Evolutionary conservation across 441 rosid genomes (phyloP).

Genomic region (Mallotus repandus): DNA sequence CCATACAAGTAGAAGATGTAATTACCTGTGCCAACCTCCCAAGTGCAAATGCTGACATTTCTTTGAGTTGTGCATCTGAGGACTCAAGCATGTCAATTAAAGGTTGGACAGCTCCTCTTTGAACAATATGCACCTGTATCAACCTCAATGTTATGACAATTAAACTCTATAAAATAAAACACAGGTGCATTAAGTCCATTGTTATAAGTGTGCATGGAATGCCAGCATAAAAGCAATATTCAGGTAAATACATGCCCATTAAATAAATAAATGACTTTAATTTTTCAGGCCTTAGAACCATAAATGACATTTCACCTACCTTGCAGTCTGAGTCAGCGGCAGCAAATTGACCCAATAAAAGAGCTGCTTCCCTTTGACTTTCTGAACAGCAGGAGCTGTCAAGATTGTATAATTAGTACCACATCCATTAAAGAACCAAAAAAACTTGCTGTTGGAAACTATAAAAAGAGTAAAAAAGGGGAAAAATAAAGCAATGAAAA

Average conservation of each 20-base stretch:
- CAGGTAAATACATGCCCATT: neutral
- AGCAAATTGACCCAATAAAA: conserved; percentile 95
- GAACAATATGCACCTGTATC: conserved; percentile 91
- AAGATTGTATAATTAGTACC: conserved; percentile 21
- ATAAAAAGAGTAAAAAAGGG: no score
- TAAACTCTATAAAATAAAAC: neutral
- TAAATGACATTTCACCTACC: conserved; percentile 36
- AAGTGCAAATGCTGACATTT: conserved; percentile 98
- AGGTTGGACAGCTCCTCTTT: conserved; percentile 94
- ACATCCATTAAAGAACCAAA: neutral
- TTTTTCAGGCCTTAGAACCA: neutral
- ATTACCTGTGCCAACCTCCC: conserved; percentile 99
- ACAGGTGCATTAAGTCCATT: neutral
- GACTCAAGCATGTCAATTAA: conserved; percentile 93
- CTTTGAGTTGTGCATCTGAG: conserved; percentile 75
- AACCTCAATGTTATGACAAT: conserved; percentile 4
- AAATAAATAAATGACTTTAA: neutral
- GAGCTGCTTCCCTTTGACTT: conserved; percentile 97
- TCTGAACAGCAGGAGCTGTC: conserved; percentile 87
- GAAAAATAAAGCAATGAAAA: no score
- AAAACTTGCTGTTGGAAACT: no score
- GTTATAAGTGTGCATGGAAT: no score
- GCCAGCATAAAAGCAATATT: neutral
- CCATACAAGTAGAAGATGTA: conserved; percentile 4
- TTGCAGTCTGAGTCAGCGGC: conserved; percentile 97